Evolutionary conservation across 352 stramenopile genomes (phyloP).

Genomic region (Elongisporangium anandrum): DNA sequence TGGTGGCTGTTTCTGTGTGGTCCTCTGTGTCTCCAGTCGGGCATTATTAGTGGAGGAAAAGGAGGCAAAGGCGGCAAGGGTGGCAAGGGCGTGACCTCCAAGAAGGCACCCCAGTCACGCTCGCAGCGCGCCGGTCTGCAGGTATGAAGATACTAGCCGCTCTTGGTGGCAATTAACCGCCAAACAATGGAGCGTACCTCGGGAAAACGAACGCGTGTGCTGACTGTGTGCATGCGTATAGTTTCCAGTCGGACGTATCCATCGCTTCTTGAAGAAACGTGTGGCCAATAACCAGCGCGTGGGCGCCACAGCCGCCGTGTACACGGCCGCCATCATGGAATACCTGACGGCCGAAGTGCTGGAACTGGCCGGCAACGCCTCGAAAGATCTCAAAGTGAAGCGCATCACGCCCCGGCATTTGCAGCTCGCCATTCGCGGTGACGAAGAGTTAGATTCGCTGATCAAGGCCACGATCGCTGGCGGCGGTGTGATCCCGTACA

Average conservation of each 20-base stretch:
- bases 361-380: conserved; percentile 97
- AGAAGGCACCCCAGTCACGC: conserved; percentile 98
- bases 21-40: conserved; percentile 35
- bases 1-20: not conserved
- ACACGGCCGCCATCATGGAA: conserved; percentile 99
- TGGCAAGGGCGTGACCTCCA: conserved; percentile 98
- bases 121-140: conserved; percentile 97
- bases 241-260: conserved; percentile 99
- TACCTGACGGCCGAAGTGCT: conserved; percentile 99
- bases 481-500: conserved; percentile 99
- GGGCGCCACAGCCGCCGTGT: conserved; percentile 98
- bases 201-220: not conserved
- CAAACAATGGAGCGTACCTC: not conserved
- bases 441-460: conserved; percentile 98
- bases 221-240: conserved; percentile 23
- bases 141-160: conserved; percentile 31
- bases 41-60: conserved; percentile 92
- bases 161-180: not conserved
- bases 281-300: conserved; percentile 98
- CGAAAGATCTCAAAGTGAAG: conserved; percentile 97
- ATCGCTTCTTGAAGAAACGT: conserved; percentile 98
- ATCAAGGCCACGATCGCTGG: conserved; percentile 99
- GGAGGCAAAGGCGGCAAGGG: conserved; percentile 98
- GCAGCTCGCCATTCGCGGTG: conserved; percentile 99
- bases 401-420: conserved; percentile 99